Conservation (phyloP, 257 asterid genomes). For the Echium plantagineum region DNA sequence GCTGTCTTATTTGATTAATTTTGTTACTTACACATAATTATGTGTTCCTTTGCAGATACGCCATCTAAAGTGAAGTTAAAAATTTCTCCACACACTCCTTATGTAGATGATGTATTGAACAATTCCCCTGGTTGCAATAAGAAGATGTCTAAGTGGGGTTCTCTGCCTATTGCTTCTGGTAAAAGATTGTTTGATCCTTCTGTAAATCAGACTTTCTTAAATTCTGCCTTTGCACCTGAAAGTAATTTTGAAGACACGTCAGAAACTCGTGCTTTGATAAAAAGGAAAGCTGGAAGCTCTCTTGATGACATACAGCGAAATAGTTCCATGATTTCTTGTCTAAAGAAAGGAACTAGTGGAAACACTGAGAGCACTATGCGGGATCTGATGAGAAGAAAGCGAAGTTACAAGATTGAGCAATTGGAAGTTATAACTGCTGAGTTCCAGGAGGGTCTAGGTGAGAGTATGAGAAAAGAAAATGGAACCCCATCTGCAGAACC, state of each 20-base stretch:
- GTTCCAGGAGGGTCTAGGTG: conserved; percentile 14
- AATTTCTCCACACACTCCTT: conserved; percentile 17
- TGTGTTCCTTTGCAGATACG: neutral
- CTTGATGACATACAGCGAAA: conserved; percentile 17
- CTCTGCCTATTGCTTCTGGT: conserved; percentile 50
- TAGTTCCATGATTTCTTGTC: conserved; percentile 17
- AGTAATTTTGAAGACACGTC: conserved; percentile 19
- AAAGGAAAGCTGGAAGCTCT: conserved; percentile 27
- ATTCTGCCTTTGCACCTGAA: conserved; percentile 15
- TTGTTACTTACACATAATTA: neutral
- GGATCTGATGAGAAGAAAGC: conserved; percentile 81
- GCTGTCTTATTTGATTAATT: neutral
- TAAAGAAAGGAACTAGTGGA: conserved; percentile 23
- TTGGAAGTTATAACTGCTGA: conserved; percentile 24
- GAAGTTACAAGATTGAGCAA: conserved; percentile 42
- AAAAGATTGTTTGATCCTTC: conserved; percentile 25
- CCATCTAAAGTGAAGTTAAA: conserved; percentile 27
- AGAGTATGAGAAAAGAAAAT: conserved; percentile 18
- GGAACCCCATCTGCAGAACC: conserved; percentile 12
- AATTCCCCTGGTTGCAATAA: conserved; percentile 25
- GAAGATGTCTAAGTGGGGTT: conserved; percentile 60
- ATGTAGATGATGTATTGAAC: conserved; percentile 24
- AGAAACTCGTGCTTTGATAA: conserved; percentile 17
- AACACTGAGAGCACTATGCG: conserved; percentile 55
- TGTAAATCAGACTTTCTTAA: conserved; percentile 15